These are phyloP conservation scores for Populus euphratica DNA, from an alignment of 345 rosid genomes.

Conservation along the genomic window DNA sequence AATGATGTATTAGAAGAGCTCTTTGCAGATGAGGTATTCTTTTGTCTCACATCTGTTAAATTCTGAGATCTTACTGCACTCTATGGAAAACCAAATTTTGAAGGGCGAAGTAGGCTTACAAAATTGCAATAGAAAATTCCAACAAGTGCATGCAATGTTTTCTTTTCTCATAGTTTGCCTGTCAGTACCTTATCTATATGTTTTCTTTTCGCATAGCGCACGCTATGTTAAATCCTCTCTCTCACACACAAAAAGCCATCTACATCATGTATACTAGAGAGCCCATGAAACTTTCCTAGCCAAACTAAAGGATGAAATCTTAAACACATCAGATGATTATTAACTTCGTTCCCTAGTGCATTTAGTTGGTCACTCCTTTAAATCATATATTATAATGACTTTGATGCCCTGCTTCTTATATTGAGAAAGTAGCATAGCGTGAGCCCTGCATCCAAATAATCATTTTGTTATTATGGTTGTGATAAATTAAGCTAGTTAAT, in stretches of 20 bases:
- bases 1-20: conserved; percentile 68
- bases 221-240: background rate
- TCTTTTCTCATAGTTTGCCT: background rate
- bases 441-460: too few species aligned
- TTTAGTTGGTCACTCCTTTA: background rate
- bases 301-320: background rate
- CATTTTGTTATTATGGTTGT: too few species aligned
- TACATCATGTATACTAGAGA: background rate
- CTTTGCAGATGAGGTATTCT: conserved; percentile 66
- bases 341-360: background rate
- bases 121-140: background rate
- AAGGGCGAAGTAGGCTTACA: background rate
- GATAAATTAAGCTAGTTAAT: background rate
- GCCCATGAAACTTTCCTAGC: background rate
- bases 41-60: background rate
- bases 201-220: background rate
- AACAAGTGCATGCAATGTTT: background rate
- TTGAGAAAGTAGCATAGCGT: too few species aligned
- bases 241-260: background rate
- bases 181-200: background rate
- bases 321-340: background rate
- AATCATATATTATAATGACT: background rate
- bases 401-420: too few species aligned
- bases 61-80: background rate
- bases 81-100: background rate